Base-by-base conservation (phyloP, 225 moss, liverwort and hornwort species). In the Takakia lepidozioides region DNA sequence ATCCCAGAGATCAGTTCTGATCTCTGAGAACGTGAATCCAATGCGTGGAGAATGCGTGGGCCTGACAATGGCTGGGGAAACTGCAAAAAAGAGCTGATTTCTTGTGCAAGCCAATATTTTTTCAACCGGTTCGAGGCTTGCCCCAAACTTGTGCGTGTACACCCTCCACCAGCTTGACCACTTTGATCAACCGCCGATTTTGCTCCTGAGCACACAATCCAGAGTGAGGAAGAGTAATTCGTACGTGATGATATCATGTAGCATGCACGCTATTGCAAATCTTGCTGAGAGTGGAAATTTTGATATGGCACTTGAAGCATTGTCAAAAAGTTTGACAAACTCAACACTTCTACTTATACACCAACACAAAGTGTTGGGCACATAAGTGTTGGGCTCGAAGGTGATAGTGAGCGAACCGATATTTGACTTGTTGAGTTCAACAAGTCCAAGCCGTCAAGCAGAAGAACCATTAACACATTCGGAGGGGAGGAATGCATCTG, bases 61-160 rank as follows among this genome's bases (percentile, higher is more conserved):
- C 11, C n/a, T 32, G 48, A 14, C 9, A 16, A 27, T 26, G 23
- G 10, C 35, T 17, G 20, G 25, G 48, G 10, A 48, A 48, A 3
- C 11, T 45, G 18, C 48, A 80, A 43, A 40, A 74, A 57, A 18
- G 67, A 58, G 42, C 77, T 62, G 2, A 90, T 80, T 65, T 98
- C 87, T 19, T 73, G 59, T 29, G 90, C 68, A 46, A 98, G 82
- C 95, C 95, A 98, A 14, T 61, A 55, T 15, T 87, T 75, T 66
- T 98, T 90, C 24, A 82, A 72, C 9, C 49, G 34, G 29, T 85
- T 71, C 8, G 90, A 59, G 54, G 73, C 80, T 26, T 72, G 68
- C 45, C 90, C 95, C 44, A 98, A 87, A 20, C 60, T 51, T 98
- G 87, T 20, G 56, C 22, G 2, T 56, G 74, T 23, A 66, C 72